Evolutionary conservation across 1,139 yeast genomes (phyloP).

Genomic region (Kazachstania sp.): DNA sequence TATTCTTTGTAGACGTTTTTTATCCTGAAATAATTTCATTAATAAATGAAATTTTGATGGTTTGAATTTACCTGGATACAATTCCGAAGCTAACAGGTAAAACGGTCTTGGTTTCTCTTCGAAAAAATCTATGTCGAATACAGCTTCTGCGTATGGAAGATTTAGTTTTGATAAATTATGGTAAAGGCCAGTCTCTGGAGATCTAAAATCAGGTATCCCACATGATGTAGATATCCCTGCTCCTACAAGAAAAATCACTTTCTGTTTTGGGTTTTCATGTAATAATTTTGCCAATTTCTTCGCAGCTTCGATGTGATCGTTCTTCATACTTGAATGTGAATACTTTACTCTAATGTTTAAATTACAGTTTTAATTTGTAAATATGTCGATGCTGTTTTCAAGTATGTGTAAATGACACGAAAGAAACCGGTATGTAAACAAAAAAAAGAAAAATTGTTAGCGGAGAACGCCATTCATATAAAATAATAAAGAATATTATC

Average conservation of each 20-base stretch:
- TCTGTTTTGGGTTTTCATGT: conserved; percentile 20
- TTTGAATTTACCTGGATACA: conserved; percentile 77
- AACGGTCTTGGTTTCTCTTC: conserved; percentile 70
- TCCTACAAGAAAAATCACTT: conserved; percentile 48
- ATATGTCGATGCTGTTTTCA: too few species aligned
- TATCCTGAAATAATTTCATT: conserved; percentile 57
- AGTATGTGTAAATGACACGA: too few species aligned
- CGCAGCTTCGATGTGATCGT: not conserved
- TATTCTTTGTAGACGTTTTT: conserved; percentile 53
- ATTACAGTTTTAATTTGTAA: too few species aligned
- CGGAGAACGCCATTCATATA: too few species aligned
- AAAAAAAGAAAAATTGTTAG: too few species aligned
- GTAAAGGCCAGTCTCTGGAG: conserved; percentile 86
- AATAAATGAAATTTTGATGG: conserved; percentile 79
- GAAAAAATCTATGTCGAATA: conserved; percentile 81
- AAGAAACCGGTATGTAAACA: too few species aligned
- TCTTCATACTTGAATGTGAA: not conserved
- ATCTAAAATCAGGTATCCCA: conserved; percentile 91
- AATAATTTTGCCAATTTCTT: conserved; percentile 9
- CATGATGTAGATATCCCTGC: conserved; percentile 92
- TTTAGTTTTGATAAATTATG: conserved; percentile 66
- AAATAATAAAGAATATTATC: not conserved
- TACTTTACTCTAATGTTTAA: not conserved
- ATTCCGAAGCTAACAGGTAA: conserved; percentile 71
- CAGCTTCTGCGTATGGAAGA: conserved; percentile 91